Evolutionary conservation across 177 flowering plant species (phyloP).

Genomic region (Telopea speciosissima): DNA sequence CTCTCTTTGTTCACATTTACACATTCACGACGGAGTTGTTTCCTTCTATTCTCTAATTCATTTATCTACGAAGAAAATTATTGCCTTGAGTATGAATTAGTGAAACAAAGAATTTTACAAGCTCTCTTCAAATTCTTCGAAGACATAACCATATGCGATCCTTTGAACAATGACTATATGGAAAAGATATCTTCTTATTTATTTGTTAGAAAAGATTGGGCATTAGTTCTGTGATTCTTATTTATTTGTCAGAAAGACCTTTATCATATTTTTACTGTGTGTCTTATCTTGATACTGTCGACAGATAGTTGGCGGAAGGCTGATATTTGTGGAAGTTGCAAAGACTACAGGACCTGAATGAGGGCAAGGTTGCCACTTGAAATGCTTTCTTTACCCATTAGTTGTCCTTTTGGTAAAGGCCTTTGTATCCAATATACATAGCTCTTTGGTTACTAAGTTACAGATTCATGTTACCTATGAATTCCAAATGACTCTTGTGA

Average conservation of each 20-base stretch:
- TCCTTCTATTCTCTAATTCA: background rate
- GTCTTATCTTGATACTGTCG: background rate
- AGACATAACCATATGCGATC: no score
- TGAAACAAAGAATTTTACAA: background rate
- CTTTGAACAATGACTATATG: no score
- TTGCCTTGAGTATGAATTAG: no score
- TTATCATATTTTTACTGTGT: background rate
- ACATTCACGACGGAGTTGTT: background rate
- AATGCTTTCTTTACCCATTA: conserved; percentile 3
- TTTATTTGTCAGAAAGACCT: background rate
- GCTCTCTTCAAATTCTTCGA: background rate
- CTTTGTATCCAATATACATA: no score
- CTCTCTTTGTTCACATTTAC: background rate
- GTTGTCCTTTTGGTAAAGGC: no score
- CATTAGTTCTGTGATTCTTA: background rate
- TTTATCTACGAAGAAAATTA: background rate
- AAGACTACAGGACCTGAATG: conserved; percentile 15
- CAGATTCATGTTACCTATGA: no score
- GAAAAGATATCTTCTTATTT: background rate
- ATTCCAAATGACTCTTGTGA: no score
- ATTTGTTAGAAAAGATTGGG: background rate
- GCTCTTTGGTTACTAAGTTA: no score
- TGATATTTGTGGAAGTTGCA: conserved; percentile 52
- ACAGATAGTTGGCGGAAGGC: conserved; percentile 41
- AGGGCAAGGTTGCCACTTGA: conserved; percentile 13